Evolutionary conservation across 1,284 basidiomycete species (phyloP).

Genomic region (Leucoagaricus sp.): DNA sequence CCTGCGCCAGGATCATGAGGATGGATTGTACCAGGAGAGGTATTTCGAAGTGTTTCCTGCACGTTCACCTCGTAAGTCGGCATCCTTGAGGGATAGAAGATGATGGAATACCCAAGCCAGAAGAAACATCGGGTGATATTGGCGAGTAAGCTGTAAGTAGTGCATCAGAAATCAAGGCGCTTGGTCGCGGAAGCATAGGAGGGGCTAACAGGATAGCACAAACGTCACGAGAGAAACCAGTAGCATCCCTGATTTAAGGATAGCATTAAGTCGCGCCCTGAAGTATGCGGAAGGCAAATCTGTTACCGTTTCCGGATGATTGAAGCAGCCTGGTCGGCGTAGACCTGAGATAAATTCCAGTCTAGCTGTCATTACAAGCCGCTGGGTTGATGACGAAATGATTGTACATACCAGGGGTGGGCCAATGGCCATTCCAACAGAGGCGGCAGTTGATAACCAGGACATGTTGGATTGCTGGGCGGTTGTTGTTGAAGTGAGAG

Average conservation of each 20-base stretch:
- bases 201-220: conserved; percentile 70
- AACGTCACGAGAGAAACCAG: conserved; percentile 83
- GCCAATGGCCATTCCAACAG: conserved; percentile 72
- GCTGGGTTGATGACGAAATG: neutral
- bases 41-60: conserved; percentile 69
- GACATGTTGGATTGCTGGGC: conserved; percentile 11
- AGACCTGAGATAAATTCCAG: conserved; percentile 45
- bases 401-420: conserved; percentile 61
- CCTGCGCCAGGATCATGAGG: conserved; percentile 82
- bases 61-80: neutral
- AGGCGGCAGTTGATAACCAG: conserved; percentile 61
- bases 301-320: conserved; percentile 69
- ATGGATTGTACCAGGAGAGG: conserved; percentile 77
- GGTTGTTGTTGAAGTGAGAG: neutral
- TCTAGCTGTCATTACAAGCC: conserved; percentile 1
- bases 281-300: neutral
- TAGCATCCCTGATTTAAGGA: conserved; percentile 62
- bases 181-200: conserved; percentile 15
- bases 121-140: conserved; percentile 88
- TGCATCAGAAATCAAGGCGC: conserved; percentile 15
- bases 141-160: conserved; percentile 60
- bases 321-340: conserved; percentile 76
- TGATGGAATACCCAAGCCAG: conserved; percentile 64
- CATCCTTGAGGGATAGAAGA: neutral
- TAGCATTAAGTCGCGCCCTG: conserved; percentile 8